These are phyloP conservation scores for Haematococcus sp. DNA, from an alignment of 139 green algal species.

Conservation along the genomic window DNA sequence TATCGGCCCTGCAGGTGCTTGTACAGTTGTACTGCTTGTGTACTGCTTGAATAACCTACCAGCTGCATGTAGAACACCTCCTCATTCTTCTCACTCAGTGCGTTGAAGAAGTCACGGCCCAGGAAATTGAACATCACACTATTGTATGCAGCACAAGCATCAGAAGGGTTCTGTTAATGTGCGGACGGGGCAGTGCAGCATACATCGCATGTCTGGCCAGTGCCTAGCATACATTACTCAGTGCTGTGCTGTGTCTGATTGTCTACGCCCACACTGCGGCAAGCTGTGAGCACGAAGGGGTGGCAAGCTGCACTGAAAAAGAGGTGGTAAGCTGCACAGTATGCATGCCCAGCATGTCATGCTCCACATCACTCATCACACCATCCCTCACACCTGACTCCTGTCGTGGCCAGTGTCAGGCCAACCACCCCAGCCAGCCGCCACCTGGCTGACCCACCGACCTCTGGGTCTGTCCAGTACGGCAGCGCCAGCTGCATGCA, in stretches of 20 bases:
- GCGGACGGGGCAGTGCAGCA: not conserved
- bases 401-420: constrained; percentile 93
- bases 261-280: too few relatives aligned
- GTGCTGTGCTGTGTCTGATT: too few relatives aligned
- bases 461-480: constrained; percentile 72
- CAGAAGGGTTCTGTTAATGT: too few relatives aligned
- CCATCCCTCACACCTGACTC: constrained; percentile 79
- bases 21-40: too few relatives aligned
- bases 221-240: too few relatives aligned
- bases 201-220: too few relatives aligned
- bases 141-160: too few relatives aligned
- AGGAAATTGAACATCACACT: constrained; percentile 97
- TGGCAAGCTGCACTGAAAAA: not conserved
- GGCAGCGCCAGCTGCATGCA: constrained; percentile 67
- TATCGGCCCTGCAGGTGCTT: too few relatives aligned
- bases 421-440: constrained; percentile 82
- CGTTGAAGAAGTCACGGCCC: constrained; percentile 99
- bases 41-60: constrained; percentile 23
- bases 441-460: constrained; percentile 49
- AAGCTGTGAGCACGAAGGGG: not conserved
- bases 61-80: constrained; percentile 82
- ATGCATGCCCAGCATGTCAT: too few relatives aligned
- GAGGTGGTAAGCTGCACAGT: too few relatives aligned
- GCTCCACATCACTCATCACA: too few relatives aligned
- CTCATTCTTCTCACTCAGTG: constrained; percentile 80